Base-by-base conservation (phyloP, 495 filamentous ascomycete genomes). In the Penicillium ochrochloron region DNA sequence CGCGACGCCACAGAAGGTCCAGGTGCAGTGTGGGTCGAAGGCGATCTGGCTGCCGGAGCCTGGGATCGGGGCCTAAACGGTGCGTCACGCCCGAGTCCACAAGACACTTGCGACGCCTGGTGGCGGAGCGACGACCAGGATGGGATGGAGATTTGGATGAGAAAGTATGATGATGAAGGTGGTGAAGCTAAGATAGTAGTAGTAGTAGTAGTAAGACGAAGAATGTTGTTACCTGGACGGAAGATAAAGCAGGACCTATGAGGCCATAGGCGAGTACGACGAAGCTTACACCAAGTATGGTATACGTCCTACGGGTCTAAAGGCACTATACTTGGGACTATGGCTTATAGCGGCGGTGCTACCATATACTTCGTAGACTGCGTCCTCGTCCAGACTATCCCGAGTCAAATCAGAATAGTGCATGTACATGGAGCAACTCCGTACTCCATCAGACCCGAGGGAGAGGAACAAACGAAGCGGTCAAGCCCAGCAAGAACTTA, bases 1-100 rank as follows among this genome's bases (percentile, higher is more conserved):
- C 64, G 66, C 39, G 60, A 69, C 67, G 70, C 70, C 68, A 73
- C 70, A 55, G 17, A 67, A 65, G 65, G 70, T 51, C 70, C 57
- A 65, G 65, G 70, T 73, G 35, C 51, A 39, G 15, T 17, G 67
- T 69, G 69, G 63, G 64, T 58, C 69, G 61, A 52, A 31, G 62
- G 57, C 42, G 66, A 65, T 68, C 61, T 57, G 44, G 44, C 46
- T 17, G 52, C 7, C 21, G 44, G 37, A 27, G 31, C 57, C 52
- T 62, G 37, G 60, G 60, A 62, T 62, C 60, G 52, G 21, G 48
- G 51, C 46, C 23, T 35, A 41, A 58, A 46, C 31, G 31, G 57
- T 48, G 44, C 54, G 39, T 53, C 52, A 54, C 42, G 23, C 25
- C 23, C 44, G 44, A 48, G 44, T 48, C 44, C 44, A 48, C 15